Percentiles rank a stretch among this genome's conserved stretches.
Conservation (phyloP, 1,284 basidiomycete species). For the Exobasidium cylindrosporum region DNA sequence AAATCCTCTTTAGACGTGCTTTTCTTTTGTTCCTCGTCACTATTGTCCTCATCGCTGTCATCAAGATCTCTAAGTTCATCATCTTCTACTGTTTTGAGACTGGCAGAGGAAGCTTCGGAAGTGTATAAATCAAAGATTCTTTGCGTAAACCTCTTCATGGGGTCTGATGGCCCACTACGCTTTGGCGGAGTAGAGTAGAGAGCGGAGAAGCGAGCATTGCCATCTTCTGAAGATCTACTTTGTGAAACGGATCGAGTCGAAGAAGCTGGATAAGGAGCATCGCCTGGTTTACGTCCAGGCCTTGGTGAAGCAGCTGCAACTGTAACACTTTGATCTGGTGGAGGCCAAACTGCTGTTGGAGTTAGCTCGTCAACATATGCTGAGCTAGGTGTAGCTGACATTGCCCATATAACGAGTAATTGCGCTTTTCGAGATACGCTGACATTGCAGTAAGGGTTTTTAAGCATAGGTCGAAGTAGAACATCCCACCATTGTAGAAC, state of each 20-base stretch:
- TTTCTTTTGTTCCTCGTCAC: slow-evolving; percentile 12
- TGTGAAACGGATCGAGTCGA: slow-evolving; percentile 8
- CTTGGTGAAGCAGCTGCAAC: slow-evolving; percentile 2
- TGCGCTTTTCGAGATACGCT: slow-evolving; percentile 32
- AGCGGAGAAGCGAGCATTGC: neutral
- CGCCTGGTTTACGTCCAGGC: slow-evolving; percentile 18
- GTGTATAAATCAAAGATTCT: slow-evolving; percentile 47
- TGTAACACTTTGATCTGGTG: neutral
- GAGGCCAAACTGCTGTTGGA: slow-evolving; percentile 31
- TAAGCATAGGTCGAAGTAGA: slow-evolving; percentile 42
- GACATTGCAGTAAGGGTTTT: slow-evolving; percentile 26
- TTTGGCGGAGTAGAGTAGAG: neutral
- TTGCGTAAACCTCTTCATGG: slow-evolving; percentile 36
- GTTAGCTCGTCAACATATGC: slow-evolving; percentile 42
- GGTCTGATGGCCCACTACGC: slow-evolving; percentile 18
- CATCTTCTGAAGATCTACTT: neutral
- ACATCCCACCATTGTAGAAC: slow-evolving; percentile 50
- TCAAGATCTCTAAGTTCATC: slow-evolving; percentile 16
- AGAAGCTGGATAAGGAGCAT: slow-evolving; percentile 26
- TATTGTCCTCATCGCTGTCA: neutral
- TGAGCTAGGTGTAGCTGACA: slow-evolving; percentile 30
- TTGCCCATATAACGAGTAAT: slow-evolving; percentile 37
- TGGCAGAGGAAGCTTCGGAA: slow-evolving; percentile 25
- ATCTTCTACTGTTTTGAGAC: slow-evolving; percentile 7
- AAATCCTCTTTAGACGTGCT: neutral